A percentile compares a stretch with the other conserved stretches of the same genome.
Evolutionary conservation across 176 grass and related monocot species (phyloP).

Genomic region (Luzula sylvatica): DNA sequence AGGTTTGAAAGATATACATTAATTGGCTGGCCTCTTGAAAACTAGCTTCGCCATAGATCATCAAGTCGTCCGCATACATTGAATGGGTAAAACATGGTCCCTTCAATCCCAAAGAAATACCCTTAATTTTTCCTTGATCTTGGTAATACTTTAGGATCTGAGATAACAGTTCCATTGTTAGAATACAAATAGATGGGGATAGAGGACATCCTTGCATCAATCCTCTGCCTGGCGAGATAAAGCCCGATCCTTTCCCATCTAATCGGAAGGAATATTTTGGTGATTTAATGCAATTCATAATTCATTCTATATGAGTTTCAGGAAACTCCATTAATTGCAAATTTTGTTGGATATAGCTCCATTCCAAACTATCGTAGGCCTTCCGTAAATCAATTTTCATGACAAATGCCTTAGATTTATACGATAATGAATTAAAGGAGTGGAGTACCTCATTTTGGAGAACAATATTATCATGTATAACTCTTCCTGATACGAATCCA

Average conservation of each 20-base stretch:
- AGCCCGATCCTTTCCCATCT: neutral
- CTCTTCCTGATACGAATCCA: neutral
- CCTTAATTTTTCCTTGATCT: neutral
- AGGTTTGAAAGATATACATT: neutral
- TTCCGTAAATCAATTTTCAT: neutral
- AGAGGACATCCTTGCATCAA: no score
- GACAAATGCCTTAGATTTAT: neutral
- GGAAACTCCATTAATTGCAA: neutral
- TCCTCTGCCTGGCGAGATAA: no score
- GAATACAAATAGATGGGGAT: neutral
- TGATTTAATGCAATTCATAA: neutral
- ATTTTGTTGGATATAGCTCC: neutral
- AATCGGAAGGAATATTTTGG: neutral
- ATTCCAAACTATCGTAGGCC: neutral
- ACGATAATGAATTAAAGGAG: neutral
- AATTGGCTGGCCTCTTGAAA: neutral
- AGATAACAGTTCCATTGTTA: neutral
- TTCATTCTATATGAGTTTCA: neutral
- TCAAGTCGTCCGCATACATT: neutral
- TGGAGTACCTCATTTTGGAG: neutral
- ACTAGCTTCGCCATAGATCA: neutral
- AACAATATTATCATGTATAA: neutral
- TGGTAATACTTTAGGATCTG: no score
- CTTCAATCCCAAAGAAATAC: neutral
- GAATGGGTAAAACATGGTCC: neutral